Evolutionary conservation across 1,284 basidiomycete genomes (phyloP).

Genomic region (Microbotryum silenes-acaulis): DNA sequence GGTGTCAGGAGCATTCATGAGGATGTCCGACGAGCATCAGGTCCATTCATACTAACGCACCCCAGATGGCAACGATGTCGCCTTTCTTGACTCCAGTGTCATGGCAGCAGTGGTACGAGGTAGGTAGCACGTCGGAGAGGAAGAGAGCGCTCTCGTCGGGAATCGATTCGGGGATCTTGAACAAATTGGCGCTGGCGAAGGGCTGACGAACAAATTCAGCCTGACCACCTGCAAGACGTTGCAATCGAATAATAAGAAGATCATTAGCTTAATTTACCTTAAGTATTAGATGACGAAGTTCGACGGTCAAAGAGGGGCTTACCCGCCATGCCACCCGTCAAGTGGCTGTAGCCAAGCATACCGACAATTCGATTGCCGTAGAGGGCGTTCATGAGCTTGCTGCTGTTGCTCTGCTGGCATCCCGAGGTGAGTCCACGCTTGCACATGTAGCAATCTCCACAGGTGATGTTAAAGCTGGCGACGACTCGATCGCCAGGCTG

Average conservation of each 20-base stretch:
- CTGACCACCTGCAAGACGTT: slow-evolving; percentile 46
- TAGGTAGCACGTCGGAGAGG: slow-evolving; percentile 32
- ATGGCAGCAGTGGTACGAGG: slow-evolving; percentile 61
- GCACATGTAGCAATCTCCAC: slow-evolving; percentile 65
- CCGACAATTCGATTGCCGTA: slow-evolving; percentile 63
- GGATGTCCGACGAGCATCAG: no score
- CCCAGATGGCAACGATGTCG: slow-evolving; percentile 61
- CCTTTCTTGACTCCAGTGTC: slow-evolving; percentile 61
- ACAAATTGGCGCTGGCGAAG: slow-evolving; percentile 58
- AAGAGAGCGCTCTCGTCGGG: slow-evolving; percentile 51
- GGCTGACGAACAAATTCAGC: slow-evolving; percentile 50
- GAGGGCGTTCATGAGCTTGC: slow-evolving; percentile 54
- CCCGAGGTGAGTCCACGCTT: slow-evolving; percentile 62
- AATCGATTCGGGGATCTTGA: slow-evolving; percentile 59
- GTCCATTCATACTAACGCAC: slow-evolving; percentile 16
- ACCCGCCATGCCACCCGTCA: slow-evolving; percentile 56
- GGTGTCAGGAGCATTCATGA: neutral
- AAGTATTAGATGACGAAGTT: no score
- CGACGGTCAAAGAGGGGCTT: no score
- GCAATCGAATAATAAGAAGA: no score
- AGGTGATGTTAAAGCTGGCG: slow-evolving; percentile 67
- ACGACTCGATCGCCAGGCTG: slow-evolving; percentile 66
- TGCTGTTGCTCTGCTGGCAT: slow-evolving; percentile 63
- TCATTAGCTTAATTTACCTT: no score
- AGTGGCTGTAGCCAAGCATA: slow-evolving; percentile 55